These are phyloP conservation scores for Globisporangium ultimum DNA, from an alignment of 352 stramenopile genomes.

Conservation along the genomic window DNA sequence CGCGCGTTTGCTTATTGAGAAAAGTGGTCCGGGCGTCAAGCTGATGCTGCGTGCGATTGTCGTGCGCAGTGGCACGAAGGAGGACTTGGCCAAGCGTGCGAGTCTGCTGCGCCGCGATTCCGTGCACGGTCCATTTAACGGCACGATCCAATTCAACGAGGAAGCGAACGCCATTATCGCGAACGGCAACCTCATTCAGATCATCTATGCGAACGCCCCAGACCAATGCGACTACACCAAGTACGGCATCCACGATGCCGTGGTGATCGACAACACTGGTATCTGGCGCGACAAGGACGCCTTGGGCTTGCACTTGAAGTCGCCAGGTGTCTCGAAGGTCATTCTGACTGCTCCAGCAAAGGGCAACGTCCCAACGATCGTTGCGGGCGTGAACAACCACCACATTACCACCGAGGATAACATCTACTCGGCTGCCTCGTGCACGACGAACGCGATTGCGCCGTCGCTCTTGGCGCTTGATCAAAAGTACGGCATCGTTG, in stretches of 20 bases:
- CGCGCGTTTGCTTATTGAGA: constrained; percentile 77
- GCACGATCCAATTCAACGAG: constrained; percentile 82
- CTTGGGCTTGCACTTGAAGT: constrained; percentile 71
- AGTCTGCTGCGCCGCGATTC: constrained; percentile 84
- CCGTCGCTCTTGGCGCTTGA: constrained; percentile 71
- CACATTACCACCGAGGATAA: constrained; percentile 45
- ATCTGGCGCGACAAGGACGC: constrained; percentile 71
- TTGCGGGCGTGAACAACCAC: constrained; percentile 79
- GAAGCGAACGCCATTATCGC: constrained; percentile 85
- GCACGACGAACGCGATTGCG: constrained; percentile 85
- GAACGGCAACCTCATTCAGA: constrained; percentile 86
- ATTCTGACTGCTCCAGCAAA: constrained; percentile 79
- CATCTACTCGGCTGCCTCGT: constrained; percentile 82
- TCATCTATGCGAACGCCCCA: constrained; percentile 79
- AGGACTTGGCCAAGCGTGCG: constrained; percentile 80
- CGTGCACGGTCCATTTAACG: constrained; percentile 80
- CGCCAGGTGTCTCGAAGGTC: constrained; percentile 73
- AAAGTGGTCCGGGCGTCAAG: constrained; percentile 81
- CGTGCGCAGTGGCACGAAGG: constrained; percentile 79
- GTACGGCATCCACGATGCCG: constrained; percentile 83
- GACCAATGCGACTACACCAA: constrained; percentile 88
- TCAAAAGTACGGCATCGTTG: constrained; percentile 79
- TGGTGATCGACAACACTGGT: constrained; percentile 90
- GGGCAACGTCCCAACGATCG: constrained; percentile 69
- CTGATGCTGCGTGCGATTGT: constrained; percentile 89